These are phyloP conservation scores for Alternaria metachromatica DNA, from an alignment of 2,329 filamentous ascomycete species.

Conservation along the genomic window DNA sequence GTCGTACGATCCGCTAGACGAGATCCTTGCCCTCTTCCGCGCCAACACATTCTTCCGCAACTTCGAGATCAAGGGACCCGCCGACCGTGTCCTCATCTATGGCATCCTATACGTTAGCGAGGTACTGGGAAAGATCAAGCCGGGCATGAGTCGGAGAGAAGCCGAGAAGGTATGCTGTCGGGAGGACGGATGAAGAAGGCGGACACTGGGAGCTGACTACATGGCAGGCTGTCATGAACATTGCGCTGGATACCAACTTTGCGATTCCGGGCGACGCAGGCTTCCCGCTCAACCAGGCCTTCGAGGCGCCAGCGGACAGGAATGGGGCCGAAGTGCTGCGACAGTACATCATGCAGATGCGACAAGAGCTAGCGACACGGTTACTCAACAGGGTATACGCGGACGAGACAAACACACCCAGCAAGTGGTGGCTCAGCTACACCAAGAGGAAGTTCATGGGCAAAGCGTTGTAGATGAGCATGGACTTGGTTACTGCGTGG, in stretches of 20 bases:
- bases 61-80: constrained; percentile 97
- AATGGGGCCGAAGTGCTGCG: constrained; percentile 88
- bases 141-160: constrained; percentile 69
- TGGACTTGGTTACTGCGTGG: neutral
- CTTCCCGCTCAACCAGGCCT: constrained; percentile 96
- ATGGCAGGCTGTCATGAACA: constrained; percentile 78
- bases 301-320: constrained; percentile 84
- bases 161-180: constrained; percentile 65
- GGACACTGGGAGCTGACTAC: neutral
- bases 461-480: constrained; percentile 62
- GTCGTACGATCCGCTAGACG: constrained; percentile 95
- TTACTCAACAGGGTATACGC: constrained; percentile 87
- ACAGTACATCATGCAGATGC: constrained; percentile 89
- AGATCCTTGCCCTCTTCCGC: constrained; percentile 89
- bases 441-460: constrained; percentile 99
- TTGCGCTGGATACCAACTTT: constrained; percentile 92
- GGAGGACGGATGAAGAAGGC: constrained; percentile 41
- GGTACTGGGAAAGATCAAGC: constrained; percentile 85
- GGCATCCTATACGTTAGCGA: constrained; percentile 95
- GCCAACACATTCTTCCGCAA: constrained; percentile 99
- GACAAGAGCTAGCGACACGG: constrained; percentile 85
- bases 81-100: constrained; percentile 93
- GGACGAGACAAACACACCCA: constrained; percentile 69
- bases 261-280: constrained; percentile 90
- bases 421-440: constrained; percentile 96